These are phyloP conservation scores for Coemansia sp. DNA, from an alignment of 192 early-diverging fungal genomes.

Conservation along the genomic window DNA sequence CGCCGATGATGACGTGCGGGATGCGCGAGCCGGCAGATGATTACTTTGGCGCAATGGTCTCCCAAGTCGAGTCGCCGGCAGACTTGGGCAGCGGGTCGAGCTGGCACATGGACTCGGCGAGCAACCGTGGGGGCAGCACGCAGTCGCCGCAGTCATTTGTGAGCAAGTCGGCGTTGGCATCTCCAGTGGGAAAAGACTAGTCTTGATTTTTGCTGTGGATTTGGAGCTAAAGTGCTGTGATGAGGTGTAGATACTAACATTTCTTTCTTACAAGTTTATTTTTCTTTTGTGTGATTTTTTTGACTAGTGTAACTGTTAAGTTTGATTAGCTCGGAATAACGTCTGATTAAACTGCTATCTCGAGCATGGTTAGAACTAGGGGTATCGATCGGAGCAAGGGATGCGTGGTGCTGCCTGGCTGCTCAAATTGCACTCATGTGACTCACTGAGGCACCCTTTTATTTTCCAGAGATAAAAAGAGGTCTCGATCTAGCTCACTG, in stretches of 20 bases:
- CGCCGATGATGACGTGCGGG: conserved; percentile 3
- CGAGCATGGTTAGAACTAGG: not conserved
- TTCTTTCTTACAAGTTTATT: not conserved
- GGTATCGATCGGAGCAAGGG: not conserved
- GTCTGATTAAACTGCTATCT: not conserved
- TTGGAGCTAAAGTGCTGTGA: too few relatives aligned
- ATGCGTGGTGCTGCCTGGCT: not conserved
- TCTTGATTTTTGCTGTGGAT: not conserved
- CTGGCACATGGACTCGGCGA: conserved; percentile 17
- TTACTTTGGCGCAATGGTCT: conserved; percentile 34
- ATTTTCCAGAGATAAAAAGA: not conserved
- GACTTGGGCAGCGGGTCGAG: conserved; percentile 11
- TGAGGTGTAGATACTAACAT: not conserved
- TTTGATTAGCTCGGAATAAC: not conserved
- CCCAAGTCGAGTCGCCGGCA: conserved; percentile 6
- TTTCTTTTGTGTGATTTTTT: not conserved
- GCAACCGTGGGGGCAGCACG: conserved; percentile 3
- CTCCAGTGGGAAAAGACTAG: conserved; percentile 28
- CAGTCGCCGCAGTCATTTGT: conserved; percentile 19
- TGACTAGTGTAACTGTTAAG: not conserved
- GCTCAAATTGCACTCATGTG: not conserved
- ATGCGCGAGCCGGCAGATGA: conserved; percentile 14
- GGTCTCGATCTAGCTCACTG: not conserved
- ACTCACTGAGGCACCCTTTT: not conserved
- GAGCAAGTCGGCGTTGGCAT: conserved; percentile 23